phyloP scores from a whole-genome alignment of 2,329 filamentous ascomycete species.

The Uncinocarpus reesii region DNA sequence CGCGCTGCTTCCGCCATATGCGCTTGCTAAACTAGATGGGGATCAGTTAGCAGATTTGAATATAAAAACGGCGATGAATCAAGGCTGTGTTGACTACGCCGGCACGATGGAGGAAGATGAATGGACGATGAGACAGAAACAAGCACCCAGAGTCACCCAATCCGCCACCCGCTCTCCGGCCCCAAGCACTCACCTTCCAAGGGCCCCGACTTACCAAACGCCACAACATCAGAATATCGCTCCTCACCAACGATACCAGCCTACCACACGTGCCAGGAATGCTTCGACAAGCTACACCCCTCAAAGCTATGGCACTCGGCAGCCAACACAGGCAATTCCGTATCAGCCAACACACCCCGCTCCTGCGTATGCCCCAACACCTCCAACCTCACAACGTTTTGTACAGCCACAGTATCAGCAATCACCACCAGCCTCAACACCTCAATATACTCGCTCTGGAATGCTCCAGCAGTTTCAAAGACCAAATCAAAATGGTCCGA shows the following conservation, averaged over 20 bases:
- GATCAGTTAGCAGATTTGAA: slow-evolving; percentile 74
- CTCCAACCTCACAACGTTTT: slow-evolving; percentile 32
- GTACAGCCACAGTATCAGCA: slow-evolving; percentile 28
- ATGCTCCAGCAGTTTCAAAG: slow-evolving; percentile 35
- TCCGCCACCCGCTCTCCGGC: slow-evolving; percentile 28
- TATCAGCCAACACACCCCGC: slow-evolving; percentile 26
- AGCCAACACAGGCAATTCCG: slow-evolving; percentile 24
- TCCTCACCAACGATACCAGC: slow-evolving; percentile 24
- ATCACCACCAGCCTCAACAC: slow-evolving; percentile 19
- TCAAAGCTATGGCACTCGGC: slow-evolving; percentile 26
- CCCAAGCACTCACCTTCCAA: slow-evolving; percentile 21
- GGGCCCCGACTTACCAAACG: slow-evolving; percentile 23
- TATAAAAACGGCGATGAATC: slow-evolving; percentile 66
- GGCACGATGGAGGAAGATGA: slow-evolving; percentile 81
- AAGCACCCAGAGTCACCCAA: slow-evolving; percentile 25
- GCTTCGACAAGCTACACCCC: slow-evolving; percentile 24
- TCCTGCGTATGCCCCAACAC: slow-evolving; percentile 24
- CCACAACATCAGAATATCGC: slow-evolving; percentile 25
- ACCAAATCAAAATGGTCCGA: slow-evolving; percentile 30
- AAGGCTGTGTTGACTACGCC: slow-evolving; percentile 62
- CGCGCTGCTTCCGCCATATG: slow-evolving; percentile 67
- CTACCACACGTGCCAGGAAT: slow-evolving; percentile 21
- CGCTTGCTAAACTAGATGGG: slow-evolving; percentile 74
- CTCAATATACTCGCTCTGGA: slow-evolving; percentile 27
- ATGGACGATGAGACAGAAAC: slow-evolving; percentile 43